These are phyloP conservation scores for Meripilus lineatus DNA, from an alignment of 1,284 basidiomycete genomes.

Conservation along the genomic window DNA sequence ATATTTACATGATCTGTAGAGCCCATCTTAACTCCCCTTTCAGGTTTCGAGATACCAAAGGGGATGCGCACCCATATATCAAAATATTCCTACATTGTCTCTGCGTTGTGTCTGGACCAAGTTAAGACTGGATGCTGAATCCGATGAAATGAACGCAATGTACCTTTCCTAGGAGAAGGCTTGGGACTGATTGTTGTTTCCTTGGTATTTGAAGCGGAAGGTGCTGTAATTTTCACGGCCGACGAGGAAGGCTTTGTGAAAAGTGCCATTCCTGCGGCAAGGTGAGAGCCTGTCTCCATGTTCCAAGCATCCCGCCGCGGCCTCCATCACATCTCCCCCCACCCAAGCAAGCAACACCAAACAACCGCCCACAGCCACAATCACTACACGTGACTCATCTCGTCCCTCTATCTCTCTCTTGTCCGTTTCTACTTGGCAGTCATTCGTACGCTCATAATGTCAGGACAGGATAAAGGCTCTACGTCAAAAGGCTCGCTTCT, in stretches of 20 bases:
- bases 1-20: constrained; percentile 70
- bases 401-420: too few species aligned
- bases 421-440: background rate
- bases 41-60: background rate
- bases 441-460: constrained; percentile 50
- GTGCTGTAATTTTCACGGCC: constrained; percentile 55
- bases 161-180: constrained; percentile 38
- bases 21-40: background rate
- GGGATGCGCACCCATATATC: constrained; percentile 70
- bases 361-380: constrained; percentile 14
- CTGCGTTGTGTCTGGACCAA: constrained; percentile 53
- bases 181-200: constrained; percentile 24
- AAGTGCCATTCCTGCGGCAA: constrained; percentile 35
- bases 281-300: constrained; percentile 27
- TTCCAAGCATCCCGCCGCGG: constrained; percentile 20
- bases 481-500: constrained; percentile 62
- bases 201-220: constrained; percentile 34
- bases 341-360: constrained; percentile 8
- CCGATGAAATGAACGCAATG: constrained; percentile 12
- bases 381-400: background rate
- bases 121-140: constrained; percentile 6
- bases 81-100: constrained; percentile 84
- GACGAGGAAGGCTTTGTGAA: constrained; percentile 47
- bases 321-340: background rate
- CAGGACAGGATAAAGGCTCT: constrained; percentile 57